These are phyloP conservation scores for Vigna trinervia DNA, from an alignment of 306 rosid species.

Conservation along the genomic window DNA sequence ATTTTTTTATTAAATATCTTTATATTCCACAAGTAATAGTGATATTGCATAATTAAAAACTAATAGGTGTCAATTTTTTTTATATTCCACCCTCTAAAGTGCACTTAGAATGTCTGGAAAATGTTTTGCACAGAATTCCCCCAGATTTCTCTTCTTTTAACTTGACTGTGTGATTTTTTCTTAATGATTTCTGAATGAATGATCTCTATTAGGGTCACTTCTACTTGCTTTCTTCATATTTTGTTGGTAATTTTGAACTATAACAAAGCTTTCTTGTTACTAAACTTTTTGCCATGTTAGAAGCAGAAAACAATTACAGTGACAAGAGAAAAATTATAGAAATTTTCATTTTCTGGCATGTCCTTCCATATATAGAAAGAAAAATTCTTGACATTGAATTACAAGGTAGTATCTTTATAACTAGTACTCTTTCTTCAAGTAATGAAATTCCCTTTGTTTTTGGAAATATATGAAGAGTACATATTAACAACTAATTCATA, in stretches of 20 bases:
- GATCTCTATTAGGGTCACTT: background rate
- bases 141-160: background rate
- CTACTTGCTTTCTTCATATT: background rate
- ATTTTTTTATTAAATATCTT: too few species aligned
- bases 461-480: background rate
- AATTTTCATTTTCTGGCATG: background rate
- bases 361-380: too few species aligned
- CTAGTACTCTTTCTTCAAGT: background rate
- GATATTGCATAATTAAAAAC: too few species aligned
- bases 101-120: background rate
- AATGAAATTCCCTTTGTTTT: background rate
- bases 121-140: background rate
- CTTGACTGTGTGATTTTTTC: background rate
- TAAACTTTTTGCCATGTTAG: background rate
- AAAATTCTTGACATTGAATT: too few species aligned
- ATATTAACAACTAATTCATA: slow-evolving; percentile 3
- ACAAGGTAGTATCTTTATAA: background rate
- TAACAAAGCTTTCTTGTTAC: background rate
- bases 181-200: background rate
- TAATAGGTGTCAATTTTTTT: too few species aligned
- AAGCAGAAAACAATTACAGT: background rate
- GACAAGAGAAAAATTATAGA: background rate
- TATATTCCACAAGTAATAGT: too few species aligned
- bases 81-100: too few species aligned
- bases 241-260: background rate